Conservation (phyloP, 2,329 filamentous ascomycete species). For the Paecilomyces niveus region DNA sequence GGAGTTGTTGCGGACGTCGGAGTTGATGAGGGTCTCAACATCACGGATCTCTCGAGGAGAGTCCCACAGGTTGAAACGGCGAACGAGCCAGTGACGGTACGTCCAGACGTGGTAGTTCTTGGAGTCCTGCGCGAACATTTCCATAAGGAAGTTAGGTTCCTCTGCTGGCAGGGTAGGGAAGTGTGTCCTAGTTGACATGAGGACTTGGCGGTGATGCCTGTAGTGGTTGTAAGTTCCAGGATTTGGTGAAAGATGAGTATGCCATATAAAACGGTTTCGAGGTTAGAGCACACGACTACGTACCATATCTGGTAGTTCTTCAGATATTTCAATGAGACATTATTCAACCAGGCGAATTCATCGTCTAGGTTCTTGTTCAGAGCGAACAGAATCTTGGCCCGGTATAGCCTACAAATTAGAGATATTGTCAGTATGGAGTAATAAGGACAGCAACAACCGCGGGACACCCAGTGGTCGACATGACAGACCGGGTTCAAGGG, state of each 20-base stretch:
- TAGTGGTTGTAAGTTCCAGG: conserved; percentile 8
- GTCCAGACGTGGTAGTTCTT: conserved; percentile 99
- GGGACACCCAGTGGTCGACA: no score
- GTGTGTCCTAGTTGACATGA: conserved; percentile 41
- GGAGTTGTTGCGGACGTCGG: conserved; percentile 90
- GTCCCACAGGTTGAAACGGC: conserved; percentile 53
- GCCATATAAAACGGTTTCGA: conserved; percentile 12
- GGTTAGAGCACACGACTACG: background rate
- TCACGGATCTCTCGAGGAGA: conserved; percentile 58
- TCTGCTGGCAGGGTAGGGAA: conserved; percentile 52
- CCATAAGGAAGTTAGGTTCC: conserved; percentile 68
- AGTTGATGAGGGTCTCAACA: conserved; percentile 64
- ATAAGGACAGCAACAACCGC: background rate
- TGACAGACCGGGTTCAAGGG: no score
- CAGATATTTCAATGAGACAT: conserved; percentile 71
- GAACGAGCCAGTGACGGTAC: conserved; percentile 75
- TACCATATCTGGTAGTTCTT: conserved; percentile 99
- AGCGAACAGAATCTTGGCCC: conserved; percentile 67
- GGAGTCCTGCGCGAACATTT: conserved; percentile 76
- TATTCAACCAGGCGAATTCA: conserved; percentile 82
- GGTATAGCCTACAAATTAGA: conserved; percentile 59
- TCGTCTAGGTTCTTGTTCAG: conserved; percentile 58
- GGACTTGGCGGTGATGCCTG: conserved; percentile 54
- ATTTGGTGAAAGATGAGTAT: conserved; percentile 49
- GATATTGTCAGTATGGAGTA: conserved; percentile 6